Percentiles rank a stretch among this genome's conserved stretches.
phyloP scores from a whole-genome alignment of 176 grass and related monocot genomes.

The Bothriochloa decipiens region DNA sequence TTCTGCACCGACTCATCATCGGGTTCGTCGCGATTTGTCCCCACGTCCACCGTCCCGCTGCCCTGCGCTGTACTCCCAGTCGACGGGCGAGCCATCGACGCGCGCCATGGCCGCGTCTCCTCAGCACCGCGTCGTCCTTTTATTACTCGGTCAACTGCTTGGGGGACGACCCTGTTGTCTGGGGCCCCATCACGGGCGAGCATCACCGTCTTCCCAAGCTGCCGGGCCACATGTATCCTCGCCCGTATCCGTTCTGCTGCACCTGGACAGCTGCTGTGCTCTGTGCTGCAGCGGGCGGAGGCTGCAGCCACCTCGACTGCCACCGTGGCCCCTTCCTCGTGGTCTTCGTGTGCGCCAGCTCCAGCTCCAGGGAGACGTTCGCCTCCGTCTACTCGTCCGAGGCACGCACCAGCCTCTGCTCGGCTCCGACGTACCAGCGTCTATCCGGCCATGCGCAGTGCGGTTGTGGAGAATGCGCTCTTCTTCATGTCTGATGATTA shows the following conservation, averaged over 20 bases:
- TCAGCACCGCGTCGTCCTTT: neutral
- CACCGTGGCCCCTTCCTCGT: constrained; percentile 2
- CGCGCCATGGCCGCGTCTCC: constrained; percentile 18
- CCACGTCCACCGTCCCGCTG: neutral
- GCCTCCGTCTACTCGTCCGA: constrained; percentile 1
- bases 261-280: neutral
- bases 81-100: neutral
- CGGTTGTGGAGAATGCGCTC: neutral
- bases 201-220: neutral
- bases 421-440: neutral
- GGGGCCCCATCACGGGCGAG: neutral
- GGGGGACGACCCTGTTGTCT: neutral
- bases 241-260: neutral
- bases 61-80: neutral
- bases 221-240: neutral
- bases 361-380: neutral
- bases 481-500: neutral
- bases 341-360: neutral
- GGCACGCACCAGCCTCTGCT: constrained; percentile 1
- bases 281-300: neutral
- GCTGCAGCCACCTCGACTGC: neutral
- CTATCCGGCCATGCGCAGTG: neutral
- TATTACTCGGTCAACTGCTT: neutral
- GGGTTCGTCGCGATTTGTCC: neutral
- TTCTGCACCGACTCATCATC: neutral